Conservation (phyloP, 2,329 filamentous ascomycete species). For the Cytospora piceae region DNA sequence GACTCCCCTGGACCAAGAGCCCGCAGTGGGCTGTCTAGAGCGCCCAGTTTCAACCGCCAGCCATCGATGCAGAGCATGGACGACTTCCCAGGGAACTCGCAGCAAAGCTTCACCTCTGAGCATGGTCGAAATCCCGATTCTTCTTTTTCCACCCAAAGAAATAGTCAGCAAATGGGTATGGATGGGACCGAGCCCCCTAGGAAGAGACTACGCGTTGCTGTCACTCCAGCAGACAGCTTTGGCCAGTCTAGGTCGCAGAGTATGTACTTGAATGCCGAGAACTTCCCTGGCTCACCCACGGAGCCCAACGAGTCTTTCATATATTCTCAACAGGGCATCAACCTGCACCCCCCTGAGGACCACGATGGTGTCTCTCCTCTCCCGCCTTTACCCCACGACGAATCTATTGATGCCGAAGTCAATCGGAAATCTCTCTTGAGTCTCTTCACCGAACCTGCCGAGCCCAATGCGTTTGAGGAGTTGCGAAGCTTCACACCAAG, state of each 20-base stretch:
- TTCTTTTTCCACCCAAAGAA: slow-evolving; percentile 65
- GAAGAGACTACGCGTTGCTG: slow-evolving; percentile 69
- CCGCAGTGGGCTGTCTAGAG: slow-evolving; percentile 62
- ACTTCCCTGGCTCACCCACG: slow-evolving; percentile 73
- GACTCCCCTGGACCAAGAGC: slow-evolving; percentile 79
- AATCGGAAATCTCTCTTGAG: slow-evolving; percentile 83
- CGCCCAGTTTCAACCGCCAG: slow-evolving; percentile 72
- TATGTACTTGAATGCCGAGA: slow-evolving; percentile 50
- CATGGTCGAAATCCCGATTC: slow-evolving; percentile 75
- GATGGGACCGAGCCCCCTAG: slow-evolving; percentile 76
- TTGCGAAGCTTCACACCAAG: slow-evolving; percentile 74
- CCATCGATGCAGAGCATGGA: slow-evolving; percentile 72
- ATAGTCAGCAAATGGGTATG: slow-evolving; percentile 46
- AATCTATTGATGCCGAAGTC: slow-evolving; percentile 69
- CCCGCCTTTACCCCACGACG: slow-evolving; percentile 65
- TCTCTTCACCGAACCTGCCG: slow-evolving; percentile 72
- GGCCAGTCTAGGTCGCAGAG: slow-evolving; percentile 49
- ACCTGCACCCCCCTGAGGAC: slow-evolving; percentile 45
- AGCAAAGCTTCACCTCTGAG: slow-evolving; percentile 81
- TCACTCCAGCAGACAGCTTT: slow-evolving; percentile 62
- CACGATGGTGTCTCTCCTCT: slow-evolving; percentile 63
- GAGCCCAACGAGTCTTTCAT: slow-evolving; percentile 81
- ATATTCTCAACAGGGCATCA: slow-evolving; percentile 59
- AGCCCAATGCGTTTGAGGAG: slow-evolving; percentile 73
- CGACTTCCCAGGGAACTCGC: slow-evolving; percentile 73